Evolutionary conservation across 1,284 basidiomycete genomes (phyloP), one percentile per base, ranked within the genome.

Genomic region (Cutaneotrichosporon sp.): DNA sequence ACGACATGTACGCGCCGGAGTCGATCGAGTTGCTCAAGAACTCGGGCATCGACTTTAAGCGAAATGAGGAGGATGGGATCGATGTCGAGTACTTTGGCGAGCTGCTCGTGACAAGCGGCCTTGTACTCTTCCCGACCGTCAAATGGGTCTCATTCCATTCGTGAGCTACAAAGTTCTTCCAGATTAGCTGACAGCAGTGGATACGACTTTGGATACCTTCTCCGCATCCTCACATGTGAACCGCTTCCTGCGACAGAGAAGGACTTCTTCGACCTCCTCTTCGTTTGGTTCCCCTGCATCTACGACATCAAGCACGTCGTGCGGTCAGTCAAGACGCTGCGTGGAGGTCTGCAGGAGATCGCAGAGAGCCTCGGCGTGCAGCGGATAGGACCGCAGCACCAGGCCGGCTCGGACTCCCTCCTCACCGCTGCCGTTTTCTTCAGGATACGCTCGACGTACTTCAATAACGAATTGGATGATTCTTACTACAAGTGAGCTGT

Each of bases 121-220:
- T 99, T 59, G 96, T 97, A 12, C 76, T 98, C 57, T 81, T 87
- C 44, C 85, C 87, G 47, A 90, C 96, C 52, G 88, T 90, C 45
- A 93, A 83, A 75, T 99, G 96, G 96, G 87, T 98, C 68, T 93
- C 91, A 19, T 99, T 97, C 75, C 96, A 97, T 73, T 92, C 90
- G 90, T 49, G 26, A 39, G 46, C 46, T 24, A 2, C 10, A 4
- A 39, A 71, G n/a, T n/a, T n/a, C n/a, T n/a, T n/a, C n/a, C n/a
- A n/a, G n/a, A n/a, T n/a, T n/a, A n/a, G n/a, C 37, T 49, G 46
- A 49, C 46, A 31, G 1, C 37, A 49, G 46, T 16, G 96, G 94
- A 27, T 98, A 98, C 76, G 94, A 99, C 75, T 98, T 99, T 77
- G 94, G 96, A 19, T 99, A 98, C 73, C 87, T 98, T 63, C 85